Base-by-base conservation (phyloP, 495 filamentous ascomycete genomes). In the Aspergillus nidulans region DNA sequence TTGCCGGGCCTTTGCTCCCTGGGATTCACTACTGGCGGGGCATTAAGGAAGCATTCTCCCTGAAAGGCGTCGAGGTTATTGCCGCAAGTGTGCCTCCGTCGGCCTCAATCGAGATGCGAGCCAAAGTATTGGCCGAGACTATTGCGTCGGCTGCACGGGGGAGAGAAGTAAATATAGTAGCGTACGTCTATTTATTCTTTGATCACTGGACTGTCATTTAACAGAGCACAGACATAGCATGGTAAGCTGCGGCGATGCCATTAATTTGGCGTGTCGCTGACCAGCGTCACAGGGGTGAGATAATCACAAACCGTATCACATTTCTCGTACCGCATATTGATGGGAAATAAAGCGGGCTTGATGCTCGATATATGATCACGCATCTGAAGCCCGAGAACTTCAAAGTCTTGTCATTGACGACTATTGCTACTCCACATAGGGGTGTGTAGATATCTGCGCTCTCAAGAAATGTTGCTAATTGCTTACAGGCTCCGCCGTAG, bases 331-430 rank as follows among this genome's bases (percentile, higher is more conserved):
- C 20, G 46, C n/a, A 38, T 53, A 45, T 65, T 72, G 51, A 73
- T 56, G 3, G 7, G 16, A 19, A 4, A 26, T 34, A n/a, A 58
- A 88, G 92, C 26, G 94, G 94, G 4, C 80, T 97, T 40, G 94
- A 96, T 71, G 85, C 90, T 12, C 81, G 92, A 64, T 95, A 95
- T 68, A 95, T 97, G 90, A 88, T 97, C 58, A 91, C 88, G 49
- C 79, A 76, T 40, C 75, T 96, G 13, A 80, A 80, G 48, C 91
- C 89, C 6, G 73, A 78, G 4, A 79, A 85, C 28, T 86, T 94
- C 43, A 81, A 85, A 55, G 84, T 91, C 7, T 69, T 83, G 34
- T 94, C 90, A 4, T 76, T 97, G 43, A 94, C 92, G 6, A 96
- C 94, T 1, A 82, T 97, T 46, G 89, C 90, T 15, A 88, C 87